A percentile compares a stretch with the other conserved stretches of the same genome.
phyloP scores from a whole-genome alignment of 352 stramenopile genomes.

The Phytopythium mirpurense region DNA sequence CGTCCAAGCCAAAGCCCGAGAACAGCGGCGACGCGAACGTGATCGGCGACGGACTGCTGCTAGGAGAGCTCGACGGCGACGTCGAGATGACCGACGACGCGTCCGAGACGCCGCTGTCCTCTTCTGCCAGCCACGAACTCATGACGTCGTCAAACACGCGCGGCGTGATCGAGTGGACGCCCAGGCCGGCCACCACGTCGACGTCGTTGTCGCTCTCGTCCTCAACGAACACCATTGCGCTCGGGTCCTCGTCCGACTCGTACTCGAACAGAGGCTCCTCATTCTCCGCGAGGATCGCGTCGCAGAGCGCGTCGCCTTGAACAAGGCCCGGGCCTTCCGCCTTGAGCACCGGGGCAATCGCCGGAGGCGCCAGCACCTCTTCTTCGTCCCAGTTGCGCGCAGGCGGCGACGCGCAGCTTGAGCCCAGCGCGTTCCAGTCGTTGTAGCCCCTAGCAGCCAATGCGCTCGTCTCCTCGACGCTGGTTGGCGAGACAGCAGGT shows the following conservation, averaged over 20 bases:
- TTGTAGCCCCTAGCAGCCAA: not conserved
- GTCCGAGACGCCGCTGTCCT: not conserved
- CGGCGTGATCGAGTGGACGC: not conserved
- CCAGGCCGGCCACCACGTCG: not conserved
- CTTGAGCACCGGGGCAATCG: not conserved
- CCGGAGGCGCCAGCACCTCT: not conserved
- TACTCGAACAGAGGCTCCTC: not conserved
- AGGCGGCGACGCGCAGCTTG: not conserved
- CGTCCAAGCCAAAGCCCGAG: not conserved
- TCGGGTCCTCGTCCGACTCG: not conserved
- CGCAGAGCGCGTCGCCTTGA: constrained; percentile 1
- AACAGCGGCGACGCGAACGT: not conserved
- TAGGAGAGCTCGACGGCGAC: not conserved
- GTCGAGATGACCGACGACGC: not conserved
- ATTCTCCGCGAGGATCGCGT: constrained; percentile 2
- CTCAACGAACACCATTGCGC: not conserved
- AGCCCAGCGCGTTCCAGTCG: not conserved
- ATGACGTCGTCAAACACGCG: constrained; percentile 5
- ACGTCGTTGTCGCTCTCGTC: constrained; percentile 2
- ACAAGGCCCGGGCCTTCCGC: not conserved
- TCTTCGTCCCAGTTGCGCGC: not conserved
- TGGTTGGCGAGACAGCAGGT: not conserved
- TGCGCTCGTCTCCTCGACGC: not conserved
- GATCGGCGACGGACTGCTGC: not conserved
- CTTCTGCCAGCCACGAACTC: not conserved